Conservation (phyloP, 2,329 filamentous ascomycete genomes). For the Colletotrichum sp. region DNA sequence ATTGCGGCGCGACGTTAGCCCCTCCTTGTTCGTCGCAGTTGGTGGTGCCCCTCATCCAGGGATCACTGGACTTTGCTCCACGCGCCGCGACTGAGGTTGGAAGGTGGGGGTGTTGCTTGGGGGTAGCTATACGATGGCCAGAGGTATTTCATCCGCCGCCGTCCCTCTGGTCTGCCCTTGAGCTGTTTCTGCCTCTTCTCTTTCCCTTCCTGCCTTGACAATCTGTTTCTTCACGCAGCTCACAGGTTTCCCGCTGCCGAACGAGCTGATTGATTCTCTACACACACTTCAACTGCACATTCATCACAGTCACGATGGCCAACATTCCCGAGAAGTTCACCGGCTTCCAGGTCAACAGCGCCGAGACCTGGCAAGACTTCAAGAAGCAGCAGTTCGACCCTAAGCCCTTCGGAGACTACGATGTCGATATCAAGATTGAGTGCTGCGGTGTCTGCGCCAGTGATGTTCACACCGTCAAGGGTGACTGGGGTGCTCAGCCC, state of each 20-base stretch:
- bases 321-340: constrained; percentile 62
- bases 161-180: not conserved
- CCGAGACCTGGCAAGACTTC: constrained; percentile 63
- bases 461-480: constrained; percentile 73
- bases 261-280: not conserved
- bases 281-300: not conserved
- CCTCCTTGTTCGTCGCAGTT: constrained; percentile 8
- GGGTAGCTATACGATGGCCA: constrained; percentile 13
- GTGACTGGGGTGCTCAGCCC: constrained; percentile 69
- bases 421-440: constrained; percentile 88
- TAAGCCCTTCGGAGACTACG: constrained; percentile 85
- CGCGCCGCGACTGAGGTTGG: constrained; percentile 1
- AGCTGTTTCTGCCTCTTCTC: not conserved
- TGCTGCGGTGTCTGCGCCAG: constrained; percentile 79
- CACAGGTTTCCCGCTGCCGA: not conserved
- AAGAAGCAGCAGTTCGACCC: constrained; percentile 79
- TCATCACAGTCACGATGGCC: constrained; percentile 43
- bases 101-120: constrained; percentile 5
- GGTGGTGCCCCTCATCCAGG: constrained; percentile 16
- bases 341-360: constrained; percentile 63
- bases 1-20: constrained; percentile 14
- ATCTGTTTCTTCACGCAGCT: not conserved
- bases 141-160: constrained; percentile 17
- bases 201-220: not conserved
- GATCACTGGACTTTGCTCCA: constrained; percentile 1